These are phyloP conservation scores for Ganoderma multipileum DNA, from an alignment of 1,284 basidiomycete genomes.

Conservation along the genomic window DNA sequence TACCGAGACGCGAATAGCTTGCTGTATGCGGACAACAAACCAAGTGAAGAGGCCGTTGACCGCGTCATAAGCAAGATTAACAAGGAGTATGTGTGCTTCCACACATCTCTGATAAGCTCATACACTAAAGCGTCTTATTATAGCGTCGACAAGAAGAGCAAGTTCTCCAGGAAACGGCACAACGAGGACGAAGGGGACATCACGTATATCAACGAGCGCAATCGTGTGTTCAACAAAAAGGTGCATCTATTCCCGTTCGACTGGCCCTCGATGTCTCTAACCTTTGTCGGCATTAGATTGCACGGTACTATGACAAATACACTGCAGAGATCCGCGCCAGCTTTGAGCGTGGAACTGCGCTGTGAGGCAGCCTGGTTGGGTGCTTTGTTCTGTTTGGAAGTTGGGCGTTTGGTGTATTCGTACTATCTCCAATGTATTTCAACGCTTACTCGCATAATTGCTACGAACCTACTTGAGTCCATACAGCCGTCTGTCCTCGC, in stretches of 20 bases:
- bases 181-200: slow-evolving; percentile 96
- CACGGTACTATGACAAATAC: slow-evolving; percentile 97
- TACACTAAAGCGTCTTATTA: neutral
- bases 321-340: slow-evolving; percentile 94
- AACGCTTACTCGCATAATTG: neutral
- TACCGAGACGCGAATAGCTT: slow-evolving; percentile 92
- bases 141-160: slow-evolving; percentile 88
- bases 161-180: slow-evolving; percentile 85
- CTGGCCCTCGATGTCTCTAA: neutral
- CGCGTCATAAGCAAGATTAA: slow-evolving; percentile 93
- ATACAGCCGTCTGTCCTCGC: neutral
- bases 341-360: slow-evolving; percentile 93
- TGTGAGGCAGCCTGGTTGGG: slow-evolving; percentile 49
- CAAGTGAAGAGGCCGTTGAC: slow-evolving; percentile 94
- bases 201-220: slow-evolving; percentile 99
- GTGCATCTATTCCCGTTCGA: slow-evolving; percentile 45
- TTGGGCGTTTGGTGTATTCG: slow-evolving; percentile 11
- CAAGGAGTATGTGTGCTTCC: slow-evolving; percentile 75
- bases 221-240: slow-evolving; percentile 99
- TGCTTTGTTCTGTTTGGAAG: neutral
- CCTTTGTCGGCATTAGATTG: slow-evolving; percentile 63
- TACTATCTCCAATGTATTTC: slow-evolving; percentile 7
- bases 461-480: neutral
- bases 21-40: slow-evolving; percentile 93
- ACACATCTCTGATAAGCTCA: neutral